Evolutionary conservation across 805 yeast genomes (phyloP).

Genomic region (Tetrapisispora namnaoensis): DNA sequence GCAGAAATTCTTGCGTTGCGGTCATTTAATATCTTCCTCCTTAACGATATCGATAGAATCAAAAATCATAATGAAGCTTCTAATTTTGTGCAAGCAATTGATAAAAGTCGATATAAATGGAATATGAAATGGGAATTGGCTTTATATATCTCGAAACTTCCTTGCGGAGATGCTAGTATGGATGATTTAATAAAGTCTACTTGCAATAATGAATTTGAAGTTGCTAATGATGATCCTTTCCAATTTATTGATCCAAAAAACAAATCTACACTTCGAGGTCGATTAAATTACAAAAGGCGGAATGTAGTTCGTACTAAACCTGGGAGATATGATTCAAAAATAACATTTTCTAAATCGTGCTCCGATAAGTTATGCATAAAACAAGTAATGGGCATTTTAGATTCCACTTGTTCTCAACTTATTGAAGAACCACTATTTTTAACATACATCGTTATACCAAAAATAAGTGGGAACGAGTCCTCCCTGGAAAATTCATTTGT

Average conservation of each 20-base stretch:
- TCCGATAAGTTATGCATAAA: constrained; percentile 68
- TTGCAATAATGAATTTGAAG: constrained; percentile 12
- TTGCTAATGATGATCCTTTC: constrained; percentile 11
- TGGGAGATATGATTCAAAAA: constrained; percentile 70
- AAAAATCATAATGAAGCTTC: constrained; percentile 8
- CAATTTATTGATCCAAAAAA: constrained; percentile 24
- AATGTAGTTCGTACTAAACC: constrained; percentile 88
- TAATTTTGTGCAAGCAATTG: constrained; percentile 3
- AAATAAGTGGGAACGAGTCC: constrained; percentile 1
- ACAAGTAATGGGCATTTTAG: constrained; percentile 50
- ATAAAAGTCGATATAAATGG: constrained; percentile 20
- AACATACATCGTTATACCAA: constrained; percentile 42
- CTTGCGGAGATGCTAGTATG: constrained; percentile 89
- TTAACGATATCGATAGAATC: constrained; percentile 35
- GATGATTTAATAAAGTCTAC: constrained; percentile 20
- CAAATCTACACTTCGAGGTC: constrained; percentile 43
- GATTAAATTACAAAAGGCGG: constrained; percentile 42
- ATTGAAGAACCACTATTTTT: constrained; percentile 26
- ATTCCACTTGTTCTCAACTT: constrained; percentile 35
- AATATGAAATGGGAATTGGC: constrained; percentile 38
- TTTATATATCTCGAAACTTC: constrained; percentile 62
- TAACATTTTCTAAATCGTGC: constrained; percentile 75
- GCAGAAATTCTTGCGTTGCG: constrained; percentile 77
- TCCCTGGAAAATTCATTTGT: constrained; percentile 12
- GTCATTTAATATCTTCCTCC: constrained; percentile 51